These are phyloP conservation scores for Pseudogymnoascus sp. DNA, from an alignment of 2,329 filamentous ascomycete genomes.

Conservation along the genomic window DNA sequence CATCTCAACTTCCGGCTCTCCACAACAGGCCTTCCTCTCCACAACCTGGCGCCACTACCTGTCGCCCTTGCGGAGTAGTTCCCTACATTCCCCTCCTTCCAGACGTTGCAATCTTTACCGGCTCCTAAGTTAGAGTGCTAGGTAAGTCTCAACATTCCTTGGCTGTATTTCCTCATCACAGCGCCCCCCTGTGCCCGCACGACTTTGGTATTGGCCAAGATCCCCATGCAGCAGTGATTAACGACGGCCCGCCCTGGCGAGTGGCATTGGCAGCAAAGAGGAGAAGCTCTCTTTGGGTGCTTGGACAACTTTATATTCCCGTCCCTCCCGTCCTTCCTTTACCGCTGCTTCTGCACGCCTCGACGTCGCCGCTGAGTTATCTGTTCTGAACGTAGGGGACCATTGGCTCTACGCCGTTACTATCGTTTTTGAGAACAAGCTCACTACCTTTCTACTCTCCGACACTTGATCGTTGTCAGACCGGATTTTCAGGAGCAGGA, in stretches of 20 bases:
- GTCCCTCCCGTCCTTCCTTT: not conserved
- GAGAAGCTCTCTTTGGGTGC: not conserved
- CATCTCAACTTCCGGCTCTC: not conserved
- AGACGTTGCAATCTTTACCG: not conserved
- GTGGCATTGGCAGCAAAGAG: not conserved
- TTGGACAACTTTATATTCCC: constrained; percentile 3
- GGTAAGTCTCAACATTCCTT: constrained; percentile 1
- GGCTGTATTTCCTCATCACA: not conserved
- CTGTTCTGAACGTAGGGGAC: not conserved
- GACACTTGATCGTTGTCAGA: not conserved
- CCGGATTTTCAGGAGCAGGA: not conserved
- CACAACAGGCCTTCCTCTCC: not conserved
- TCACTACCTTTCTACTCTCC: not conserved
- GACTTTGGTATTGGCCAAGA: not conserved
- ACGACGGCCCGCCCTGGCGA: not conserved
- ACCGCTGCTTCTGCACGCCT: constrained; percentile 1
- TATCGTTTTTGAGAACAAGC: not conserved
- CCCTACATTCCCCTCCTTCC: not conserved
- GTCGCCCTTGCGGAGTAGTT: not conserved
- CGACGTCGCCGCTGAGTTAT: constrained; percentile 1
- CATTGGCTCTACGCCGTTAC: not conserved
- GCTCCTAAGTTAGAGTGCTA: not conserved
- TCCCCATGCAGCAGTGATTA: not conserved
- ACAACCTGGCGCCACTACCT: not conserved
- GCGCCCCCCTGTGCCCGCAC: not conserved